Base-by-base conservation (phyloP, 257 asterid species). In the Plectranthus barbatus region DNA sequence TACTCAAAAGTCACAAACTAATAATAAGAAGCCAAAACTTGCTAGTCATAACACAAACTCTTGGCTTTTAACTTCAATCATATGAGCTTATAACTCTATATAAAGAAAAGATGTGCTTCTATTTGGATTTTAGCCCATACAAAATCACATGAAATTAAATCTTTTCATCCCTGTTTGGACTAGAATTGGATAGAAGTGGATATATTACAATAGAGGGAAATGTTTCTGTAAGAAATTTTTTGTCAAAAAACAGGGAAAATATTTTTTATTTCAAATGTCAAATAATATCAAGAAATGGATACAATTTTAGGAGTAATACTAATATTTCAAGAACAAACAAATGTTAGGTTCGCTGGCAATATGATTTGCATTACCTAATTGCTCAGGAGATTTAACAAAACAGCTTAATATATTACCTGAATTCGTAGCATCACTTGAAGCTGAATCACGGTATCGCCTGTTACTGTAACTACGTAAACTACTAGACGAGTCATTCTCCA, bases 401-500 rank as follows among this genome's bases (percentile, higher is more conserved):
- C n/a, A 40, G 29, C 56, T 62, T 6, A 26, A 39, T 44, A 69
- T 9, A 39, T 50, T 61, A 91, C 98, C 96, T 77, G 84, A 64
- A 66, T 57, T 56, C 59, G 89, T 77, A 59, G 77, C 45, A 58
- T 72, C 72, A 18, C 56, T 79, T 31, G 81, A 51, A 54, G 80
- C 68, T n/a, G 68, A 67, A 65, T 86, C 96, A 56, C 97, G 97
- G 60, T 90, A 92, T 61, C 69, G 74, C 62, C 94, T 79, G 49
- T 71, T 74, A 42, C 77, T 54, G 51, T 59, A 50, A 52, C 55
- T 75, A 53, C 74, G 73, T 33, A 44, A 58, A 56, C 56, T 75
- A 19, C 15, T 62, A 48, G 83, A 61, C 13, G 61, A 40, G 55
- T 10, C 75, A 62, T 55, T 77, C 64, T 74, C 86, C 56, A 56